These are phyloP conservation scores for Boletus fagicola DNA, from an alignment of 768 basidiomycete species.

Conservation along the genomic window DNA sequence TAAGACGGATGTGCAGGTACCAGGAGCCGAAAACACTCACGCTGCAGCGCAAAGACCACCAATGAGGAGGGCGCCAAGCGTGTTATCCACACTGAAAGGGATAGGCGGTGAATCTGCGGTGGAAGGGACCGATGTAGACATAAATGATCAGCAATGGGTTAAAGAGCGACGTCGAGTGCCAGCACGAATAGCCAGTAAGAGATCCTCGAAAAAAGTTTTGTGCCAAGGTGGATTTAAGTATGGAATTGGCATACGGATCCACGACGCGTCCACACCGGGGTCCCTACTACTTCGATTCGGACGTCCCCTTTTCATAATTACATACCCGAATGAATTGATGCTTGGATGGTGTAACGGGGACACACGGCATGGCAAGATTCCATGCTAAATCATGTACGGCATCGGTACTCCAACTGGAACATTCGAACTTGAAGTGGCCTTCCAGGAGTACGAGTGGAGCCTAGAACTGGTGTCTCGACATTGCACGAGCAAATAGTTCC, in stretches of 20 bases:
- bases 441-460: not conserved
- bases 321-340: not conserved
- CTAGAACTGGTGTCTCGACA: not conserved
- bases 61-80: conserved; percentile 53
- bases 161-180: conserved; percentile 1
- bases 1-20: not conserved
- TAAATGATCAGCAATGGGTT: not conserved
- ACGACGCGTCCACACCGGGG: no score
- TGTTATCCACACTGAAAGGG: conserved; percentile 40
- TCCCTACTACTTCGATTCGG: no score
- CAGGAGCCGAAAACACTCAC: conserved; percentile 34
- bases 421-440: not conserved
- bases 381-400: not conserved
- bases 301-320: no score
- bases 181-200: not conserved
- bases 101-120: not conserved
- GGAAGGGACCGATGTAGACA: conserved; percentile 7
- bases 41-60: conserved; percentile 53
- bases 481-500: not conserved
- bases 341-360: not conserved
- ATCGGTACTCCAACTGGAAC: not conserved
- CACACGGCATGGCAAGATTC: not conserved
- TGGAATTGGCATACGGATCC: not conserved
- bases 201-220: not conserved
- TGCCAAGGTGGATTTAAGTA: not conserved